Evolutionary conservation across 2,329 filamentous ascomycete genomes (phyloP), one percentile per base, ranked within the genome.

Genomic region (Fusarium graminum): DNA sequence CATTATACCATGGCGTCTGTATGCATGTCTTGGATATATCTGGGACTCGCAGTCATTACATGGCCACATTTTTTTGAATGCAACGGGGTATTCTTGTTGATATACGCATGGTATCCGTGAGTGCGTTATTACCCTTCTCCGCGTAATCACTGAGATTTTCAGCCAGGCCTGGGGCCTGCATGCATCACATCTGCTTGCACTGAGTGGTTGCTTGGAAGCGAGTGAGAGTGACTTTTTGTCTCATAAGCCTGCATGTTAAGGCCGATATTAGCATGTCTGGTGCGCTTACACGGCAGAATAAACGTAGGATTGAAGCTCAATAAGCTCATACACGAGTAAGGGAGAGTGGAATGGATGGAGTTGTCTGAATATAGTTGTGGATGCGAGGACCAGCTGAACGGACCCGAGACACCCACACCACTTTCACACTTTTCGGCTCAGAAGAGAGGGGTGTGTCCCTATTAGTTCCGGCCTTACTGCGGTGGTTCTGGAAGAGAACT

Each of bases 391-490:
- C 43, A 58, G 59, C 56, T 55, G 59, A 58, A 68, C 29, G 54
- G 54, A 51, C 58, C 59, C 58, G 44, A 52, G 42, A 62, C 56
- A 56, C 30, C 40, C 32, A 52, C 42, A 28, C 40, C 32, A 45
- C 29, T 39, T 50, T 17, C 29, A 40, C 22, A 32, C 17, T 40
- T 12, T 30, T 49, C 7, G 17, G 17, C 17, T 9, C n/a, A 6
- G 22, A 22, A 25, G 40, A 17, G 45, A 38, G 62, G 68, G 69
- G 69, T 46, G 69, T 72, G 45, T 26, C 34, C 34, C 26, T 72
- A 72, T 62, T 57, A 54, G 43, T 38, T 63, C 55, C 72, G 72
- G 72, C 72, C 67, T 67, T 74, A 72, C 72, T 73, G 55, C 72
- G 72, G 72, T 65, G 66, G 60, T 63, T 74, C 64, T 71, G 46